Conservation (phyloP, 208 protist genomes). For the Strigomonas oncopelti region DNA sequence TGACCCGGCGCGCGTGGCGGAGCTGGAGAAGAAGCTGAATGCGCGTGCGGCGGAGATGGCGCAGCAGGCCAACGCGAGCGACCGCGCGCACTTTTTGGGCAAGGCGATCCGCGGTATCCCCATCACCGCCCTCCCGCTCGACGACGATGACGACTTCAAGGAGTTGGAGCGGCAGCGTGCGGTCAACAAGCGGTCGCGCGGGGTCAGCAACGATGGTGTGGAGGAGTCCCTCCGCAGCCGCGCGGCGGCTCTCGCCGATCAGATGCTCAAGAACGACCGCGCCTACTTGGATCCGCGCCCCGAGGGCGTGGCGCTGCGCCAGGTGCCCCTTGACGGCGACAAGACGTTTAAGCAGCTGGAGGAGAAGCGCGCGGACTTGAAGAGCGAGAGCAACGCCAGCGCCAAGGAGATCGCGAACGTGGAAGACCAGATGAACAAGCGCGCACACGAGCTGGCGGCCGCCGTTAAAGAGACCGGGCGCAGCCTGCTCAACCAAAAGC, state of each 20-base stretch:
- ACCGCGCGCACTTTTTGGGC: slow-evolving; percentile 38
- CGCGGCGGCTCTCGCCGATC: slow-evolving; percentile 33
- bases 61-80: slow-evolving; percentile 31
- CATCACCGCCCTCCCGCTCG: slow-evolving; percentile 37
- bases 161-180: slow-evolving; percentile 29
- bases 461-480: slow-evolving; percentile 42
- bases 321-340: slow-evolving; percentile 51
- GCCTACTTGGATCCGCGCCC: slow-evolving; percentile 40
- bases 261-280: slow-evolving; percentile 38
- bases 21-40: slow-evolving; percentile 36
- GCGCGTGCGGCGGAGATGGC: slow-evolving; percentile 49
- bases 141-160: slow-evolving; percentile 46
- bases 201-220: slow-evolving; percentile 12
- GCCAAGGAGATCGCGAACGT: slow-evolving; percentile 29
- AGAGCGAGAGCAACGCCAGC: slow-evolving; percentile 2
- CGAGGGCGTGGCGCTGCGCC: slow-evolving; percentile 50
- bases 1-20: slow-evolving; percentile 18
- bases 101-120: slow-evolving; percentile 42
- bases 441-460: slow-evolving; percentile 43
- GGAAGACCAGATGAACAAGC: slow-evolving; percentile 56
- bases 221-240: slow-evolving; percentile 47
- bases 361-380: slow-evolving; percentile 39
- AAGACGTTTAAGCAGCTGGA: slow-evolving; percentile 45
- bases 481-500: slow-evolving; percentile 39
- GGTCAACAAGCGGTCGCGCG: slow-evolving; percentile 14